Percentiles rank a stretch among this genome's conserved stretches.
phyloP scores from a whole-genome alignment of 1,284 basidiomycete species.

The Malassezia nana region DNA sequence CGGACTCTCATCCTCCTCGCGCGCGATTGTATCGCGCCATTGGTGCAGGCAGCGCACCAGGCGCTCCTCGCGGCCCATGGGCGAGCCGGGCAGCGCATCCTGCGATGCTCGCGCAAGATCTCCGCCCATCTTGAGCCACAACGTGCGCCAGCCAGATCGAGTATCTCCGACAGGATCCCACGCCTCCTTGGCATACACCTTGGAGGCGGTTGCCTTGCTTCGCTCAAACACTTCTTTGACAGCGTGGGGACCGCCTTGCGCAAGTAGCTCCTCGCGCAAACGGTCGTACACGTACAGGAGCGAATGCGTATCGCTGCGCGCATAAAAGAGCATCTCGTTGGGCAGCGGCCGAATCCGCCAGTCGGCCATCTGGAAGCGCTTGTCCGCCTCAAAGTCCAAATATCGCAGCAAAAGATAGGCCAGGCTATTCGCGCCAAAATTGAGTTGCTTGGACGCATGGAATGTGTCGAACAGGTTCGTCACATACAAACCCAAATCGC shows the following conservation, averaged over 20 bases:
- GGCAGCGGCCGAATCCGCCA: constrained; percentile 88
- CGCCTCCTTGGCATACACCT: constrained; percentile 43
- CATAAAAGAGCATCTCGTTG: constrained; percentile 78
- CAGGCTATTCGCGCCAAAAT: constrained; percentile 69
- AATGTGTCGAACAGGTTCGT: constrained; percentile 94
- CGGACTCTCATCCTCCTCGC: constrained; percentile 77
- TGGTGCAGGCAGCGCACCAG: constrained; percentile 66
- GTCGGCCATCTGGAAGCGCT: constrained; percentile 88
- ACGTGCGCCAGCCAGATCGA: constrained; percentile 35
- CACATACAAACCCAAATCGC: constrained; percentile 84
- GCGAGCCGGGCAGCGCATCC: constrained; percentile 19
- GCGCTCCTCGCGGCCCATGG: constrained; percentile 49
- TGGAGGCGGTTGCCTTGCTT: constrained; percentile 32
- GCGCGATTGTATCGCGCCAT: constrained; percentile 73
- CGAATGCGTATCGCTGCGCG: constrained; percentile 90
- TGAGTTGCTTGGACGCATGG: constrained; percentile 69
- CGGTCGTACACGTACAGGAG: constrained; percentile 85
- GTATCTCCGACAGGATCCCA: constrained; percentile 40
- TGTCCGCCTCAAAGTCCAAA: constrained; percentile 83
- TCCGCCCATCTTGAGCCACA: constrained; percentile 49
- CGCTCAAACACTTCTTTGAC: constrained; percentile 33
- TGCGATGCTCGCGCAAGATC: constrained; percentile 32
- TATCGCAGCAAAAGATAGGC: constrained; percentile 78
- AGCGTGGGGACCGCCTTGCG: constrained; percentile 49
- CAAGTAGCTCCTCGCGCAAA: constrained; percentile 71